Percentiles rank a stretch among this genome's conserved stretches.
Conservation (phyloP, 768 basidiomycete species). For the Psilocybe subaeruginosa region DNA sequence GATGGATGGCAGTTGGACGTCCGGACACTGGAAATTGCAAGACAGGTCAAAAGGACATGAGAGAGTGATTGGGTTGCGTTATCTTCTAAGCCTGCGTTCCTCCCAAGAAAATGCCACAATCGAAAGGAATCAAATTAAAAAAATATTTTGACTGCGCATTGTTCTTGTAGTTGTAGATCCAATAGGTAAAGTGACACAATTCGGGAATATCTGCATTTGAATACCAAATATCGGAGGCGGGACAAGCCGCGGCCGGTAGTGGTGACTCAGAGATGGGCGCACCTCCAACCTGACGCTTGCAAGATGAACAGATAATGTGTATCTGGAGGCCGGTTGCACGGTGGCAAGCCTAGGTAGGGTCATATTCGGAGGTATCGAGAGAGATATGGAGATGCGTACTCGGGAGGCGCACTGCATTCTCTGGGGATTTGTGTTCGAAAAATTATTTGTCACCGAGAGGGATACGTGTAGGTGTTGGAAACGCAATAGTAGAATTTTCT, state of each 20-base stretch:
- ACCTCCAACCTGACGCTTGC: background rate
- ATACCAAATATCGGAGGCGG: conserved; percentile 3
- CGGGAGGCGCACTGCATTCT: conserved; percentile 10
- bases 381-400: conserved; percentile 17
- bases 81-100: background rate
- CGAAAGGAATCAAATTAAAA: background rate
- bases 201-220: background rate
- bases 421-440: conserved; percentile 8
- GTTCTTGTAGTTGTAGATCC: conserved; percentile 19
- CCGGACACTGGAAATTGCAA: conserved; percentile 3
- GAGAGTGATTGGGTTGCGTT: conserved; percentile 11
- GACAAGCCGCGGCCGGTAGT: conserved; percentile 1
- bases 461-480: background rate
- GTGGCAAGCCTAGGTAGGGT: conserved; percentile 7
- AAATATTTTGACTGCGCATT: conserved; percentile 8
- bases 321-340: conserved; percentile 11
- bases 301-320: conserved; percentile 3
- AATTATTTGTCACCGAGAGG: conserved; percentile 14
- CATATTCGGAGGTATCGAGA: conserved; percentile 8
- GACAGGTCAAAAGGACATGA: conserved; percentile 12
- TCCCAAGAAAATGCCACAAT: conserved; percentile 5
- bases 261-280: conserved; percentile 6
- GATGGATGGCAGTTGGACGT: conserved; percentile 8
- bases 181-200: conserved; percentile 14
- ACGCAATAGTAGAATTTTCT: background rate